Evolutionary conservation across 352 stramenopile species (phyloP), one percentile per base, ranked within the genome.

Genomic region (Phytopythium aichiense): DNA sequence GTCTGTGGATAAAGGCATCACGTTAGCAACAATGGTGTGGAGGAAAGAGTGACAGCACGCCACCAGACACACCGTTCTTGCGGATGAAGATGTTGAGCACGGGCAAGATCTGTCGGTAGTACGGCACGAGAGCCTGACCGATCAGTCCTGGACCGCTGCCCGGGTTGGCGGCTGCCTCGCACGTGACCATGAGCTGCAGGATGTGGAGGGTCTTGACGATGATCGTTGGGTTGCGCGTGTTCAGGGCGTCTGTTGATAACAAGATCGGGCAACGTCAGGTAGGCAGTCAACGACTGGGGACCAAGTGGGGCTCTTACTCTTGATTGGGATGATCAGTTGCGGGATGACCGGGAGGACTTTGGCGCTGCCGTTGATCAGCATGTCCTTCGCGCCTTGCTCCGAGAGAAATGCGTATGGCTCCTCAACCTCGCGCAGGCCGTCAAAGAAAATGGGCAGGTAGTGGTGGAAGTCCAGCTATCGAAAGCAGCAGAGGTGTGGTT

Each of bases 381-480:
- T 98, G 65, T 99, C 95, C 53, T 99, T 98, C 55, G 98, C 96
- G 35, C 96, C 96, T 71, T 94, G 92, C 61, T 99, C 96, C 5
- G 96, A 87, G 7, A 99, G 71, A 66, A 99, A 99, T 20, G 92
- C 87, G 66, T 99, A 99, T 20, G 97, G 97, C 72, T 97, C 84
- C 70, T 99, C 96, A 13, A 98, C 71, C 68, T 99, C 96, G 28
- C 97, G 91, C 12, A 99, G 75, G 16, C 97, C 97, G 59, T 99
- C 97, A 60, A 99, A 99, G 76, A 99, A 99, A 59, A 99, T 98
- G 8, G 97, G 97, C 13, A 99, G 76, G 66, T 99, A 99, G 75
- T 99, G 96, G 65, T 99, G 97, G 65, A 98, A 99, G 69, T 99
- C 97, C 9, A 99, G 84, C 78, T 98, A 67, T 8, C 66, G 30